A percentile compares a stretch with the other conserved stretches of the same genome.
These are phyloP conservation scores for Daldinia eschscholtzii DNA, from an alignment of 2,329 filamentous ascomycete species.

Conservation along the genomic window DNA sequence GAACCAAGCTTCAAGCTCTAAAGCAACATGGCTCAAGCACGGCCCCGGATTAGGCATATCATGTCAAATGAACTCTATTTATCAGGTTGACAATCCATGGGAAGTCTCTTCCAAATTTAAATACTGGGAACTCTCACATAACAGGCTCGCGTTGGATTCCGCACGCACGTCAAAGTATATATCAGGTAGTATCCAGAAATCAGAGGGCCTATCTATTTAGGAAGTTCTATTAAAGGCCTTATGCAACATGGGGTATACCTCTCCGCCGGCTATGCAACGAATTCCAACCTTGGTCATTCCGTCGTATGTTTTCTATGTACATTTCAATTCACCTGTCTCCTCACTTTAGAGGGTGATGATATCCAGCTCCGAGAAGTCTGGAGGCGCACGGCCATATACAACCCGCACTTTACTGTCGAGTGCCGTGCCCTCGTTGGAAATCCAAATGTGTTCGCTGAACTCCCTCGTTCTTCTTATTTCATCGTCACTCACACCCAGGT, in stretches of 20 bases:
- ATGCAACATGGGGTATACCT: conserved; percentile 40
- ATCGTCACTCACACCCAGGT: conserved; percentile 90
- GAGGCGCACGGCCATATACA: conserved; percentile 85
- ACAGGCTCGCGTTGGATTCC: too few relatives aligned
- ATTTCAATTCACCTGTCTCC: conserved; percentile 15
- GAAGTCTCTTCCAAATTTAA: too few relatives aligned
- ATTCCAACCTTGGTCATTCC: conserved; percentile 34
- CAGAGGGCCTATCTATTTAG: conserved; percentile 20
- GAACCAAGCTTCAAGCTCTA: too few relatives aligned
- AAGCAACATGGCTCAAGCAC: too few relatives aligned
- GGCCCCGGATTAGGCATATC: not conserved
- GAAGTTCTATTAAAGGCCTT: conserved; percentile 31
- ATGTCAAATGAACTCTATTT: not conserved
- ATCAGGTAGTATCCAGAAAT: conserved; percentile 14
- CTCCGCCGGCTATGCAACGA: conserved; percentile 39
- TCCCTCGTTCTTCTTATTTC: conserved; percentile 83
- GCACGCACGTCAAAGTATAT: not conserved
- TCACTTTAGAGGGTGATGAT: conserved; percentile 77
- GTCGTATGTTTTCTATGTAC: conserved; percentile 43
- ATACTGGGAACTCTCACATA: too few relatives aligned
- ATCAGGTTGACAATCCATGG: too few relatives aligned
- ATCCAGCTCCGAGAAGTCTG: conserved; percentile 90
- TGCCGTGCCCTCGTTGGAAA: conserved; percentile 92
- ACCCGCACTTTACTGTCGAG: conserved; percentile 86
- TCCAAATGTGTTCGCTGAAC: conserved; percentile 87